Evolutionary conservation across 2,329 filamentous ascomycete genomes (phyloP).

Genomic region (Colletotrichum zoysiae): DNA sequence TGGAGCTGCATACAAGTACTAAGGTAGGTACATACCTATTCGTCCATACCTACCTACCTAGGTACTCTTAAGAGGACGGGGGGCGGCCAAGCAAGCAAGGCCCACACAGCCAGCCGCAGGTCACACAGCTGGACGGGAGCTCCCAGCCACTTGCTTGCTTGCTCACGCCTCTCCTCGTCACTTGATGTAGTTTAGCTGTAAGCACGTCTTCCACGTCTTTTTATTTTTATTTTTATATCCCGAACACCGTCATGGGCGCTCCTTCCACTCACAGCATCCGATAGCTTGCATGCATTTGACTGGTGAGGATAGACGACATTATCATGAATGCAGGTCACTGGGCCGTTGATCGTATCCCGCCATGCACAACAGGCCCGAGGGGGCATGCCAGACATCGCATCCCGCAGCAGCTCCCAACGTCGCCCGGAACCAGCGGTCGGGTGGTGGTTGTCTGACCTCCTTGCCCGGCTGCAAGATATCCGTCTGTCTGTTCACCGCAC

Average conservation of each 20-base stretch:
- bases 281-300: neutral
- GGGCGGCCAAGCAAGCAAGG: neutral
- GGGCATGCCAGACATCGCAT: neutral
- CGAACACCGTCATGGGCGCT: neutral
- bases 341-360: constrained; percentile 8
- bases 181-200: neutral
- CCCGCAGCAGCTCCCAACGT: neutral
- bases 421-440: neutral
- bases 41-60: no score
- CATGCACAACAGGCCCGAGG: neutral
- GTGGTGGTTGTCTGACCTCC: neutral
- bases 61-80: neutral
- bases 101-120: constrained; percentile 1
- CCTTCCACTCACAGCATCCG: constrained; percentile 2
- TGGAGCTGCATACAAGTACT: constrained; percentile 3
- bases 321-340: neutral
- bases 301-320: neutral
- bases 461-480: neutral
- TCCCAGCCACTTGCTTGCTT: neutral
- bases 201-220: neutral
- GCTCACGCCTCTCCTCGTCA: neutral
- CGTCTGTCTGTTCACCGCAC: neutral
- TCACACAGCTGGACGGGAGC: constrained; percentile 1
- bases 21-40: no score
- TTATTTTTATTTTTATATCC: no score